Evolutionary conservation across 164 flowering plant genomes (phyloP), one percentile per base, ranked within the genome.

Genomic region (Warburgia ugandensis): DNA sequence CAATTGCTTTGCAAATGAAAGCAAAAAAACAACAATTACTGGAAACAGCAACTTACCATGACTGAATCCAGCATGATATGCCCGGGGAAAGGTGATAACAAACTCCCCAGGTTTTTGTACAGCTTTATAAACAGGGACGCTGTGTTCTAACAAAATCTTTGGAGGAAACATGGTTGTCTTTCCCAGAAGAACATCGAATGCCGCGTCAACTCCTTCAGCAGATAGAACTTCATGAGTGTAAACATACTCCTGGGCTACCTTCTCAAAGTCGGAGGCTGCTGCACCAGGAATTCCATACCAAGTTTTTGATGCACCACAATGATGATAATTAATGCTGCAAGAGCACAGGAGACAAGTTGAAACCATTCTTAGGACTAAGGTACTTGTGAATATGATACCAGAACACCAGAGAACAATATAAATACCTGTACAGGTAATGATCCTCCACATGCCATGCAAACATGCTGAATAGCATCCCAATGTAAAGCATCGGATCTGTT

Each of bases 401-500:
- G 10, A 55, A 33, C 2, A 31, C 12, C 12, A 23, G 9, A 17
- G 17, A 19, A 29, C 23, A 6, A 2, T 19, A 9, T 48, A 40
- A 19, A 41, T 68, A 94, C 99, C 97, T 94, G 63, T 94, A 94
- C 69, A 94, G 54, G 70, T 84, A 84, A 73, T 94, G 99, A 64
- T 94, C 99, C 68, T 94, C 99, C 52, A 94, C 99, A 60, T 94
- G 99, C 99, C 99, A 94, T 46, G 99, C 99, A 78, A 94, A 89
- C 85, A 86, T 72, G 62, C 99, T 94, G 57, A 94, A 89, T 30
- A 94, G 73, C 99, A 94, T 94, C 43, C 97, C 99, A 62, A 94
- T 94, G 70, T 94, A 94, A 47, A 94, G 92, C 99, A 94, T 94
- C 36, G 99, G 99, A 40, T 89, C 97, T 31, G 97, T 89, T 52